Base-by-base conservation (phyloP, 495 filamentous ascomycete genomes). In the Tuber umbilicatum region DNA sequence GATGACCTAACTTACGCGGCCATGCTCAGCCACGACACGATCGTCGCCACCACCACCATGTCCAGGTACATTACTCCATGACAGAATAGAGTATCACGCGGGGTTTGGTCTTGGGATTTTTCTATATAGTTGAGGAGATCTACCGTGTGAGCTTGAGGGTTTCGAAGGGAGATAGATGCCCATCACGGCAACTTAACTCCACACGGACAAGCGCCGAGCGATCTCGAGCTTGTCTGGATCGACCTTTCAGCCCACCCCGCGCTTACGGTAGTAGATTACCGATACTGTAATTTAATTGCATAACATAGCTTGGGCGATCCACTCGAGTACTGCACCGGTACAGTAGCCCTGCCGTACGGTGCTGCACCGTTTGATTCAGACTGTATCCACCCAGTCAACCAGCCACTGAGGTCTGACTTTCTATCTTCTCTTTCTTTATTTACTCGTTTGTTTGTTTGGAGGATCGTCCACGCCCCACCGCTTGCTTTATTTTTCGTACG, bases 401-500 rank as follows among this genome's bases (percentile, higher is more conserved):
- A 31, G 55, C 27, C 14, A 31, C 55, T 27, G 14, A 64, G n/a
- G 55, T 31, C 23, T 60, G 23, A 3, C 31, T 14, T 60, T n/a
- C 17, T 23, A n/a, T 55, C 23, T 9, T 50, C 16, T 27, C 1
- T 16, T 64, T 16, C 27, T 64, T 64, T 64, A 16, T 64, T 31
- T 31, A 12, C 27, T 31, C 21, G 6, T 55, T 55, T 55, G 47
- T 55, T 55, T n/a, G 47, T 55, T 23, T 7, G 2, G 23, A 55
- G 47, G n/a, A 55, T 12, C 47, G 6, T n/a, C n/a, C n/a, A n/a
- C n/a, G n/a, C n/a, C 23, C 47, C 47, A 7, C 47, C 23, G 6
- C 23, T 55, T n/a, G 7, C 47, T 55, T 27, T 27, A n/a, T 23
- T 27, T 97, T 95, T n/a, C 93, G 97, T 76, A 97, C 92, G 4